phyloP scores from a whole-genome alignment of 2,329 filamentous ascomycete genomes.

The Penicillium sp. region DNA sequence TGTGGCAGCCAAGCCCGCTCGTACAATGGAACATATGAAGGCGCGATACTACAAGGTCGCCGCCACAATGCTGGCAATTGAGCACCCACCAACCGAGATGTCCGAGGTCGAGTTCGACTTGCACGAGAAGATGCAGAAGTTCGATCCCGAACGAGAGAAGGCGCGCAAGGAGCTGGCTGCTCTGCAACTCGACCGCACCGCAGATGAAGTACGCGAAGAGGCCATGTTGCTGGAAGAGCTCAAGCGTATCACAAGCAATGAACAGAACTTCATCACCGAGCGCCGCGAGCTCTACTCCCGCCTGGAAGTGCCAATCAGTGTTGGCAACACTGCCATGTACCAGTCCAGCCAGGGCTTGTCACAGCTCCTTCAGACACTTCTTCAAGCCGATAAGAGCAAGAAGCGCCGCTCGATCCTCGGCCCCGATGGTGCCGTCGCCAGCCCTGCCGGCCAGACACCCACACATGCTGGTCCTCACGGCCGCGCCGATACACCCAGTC shows the following conservation, averaged over 20 bases:
- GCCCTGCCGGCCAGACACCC: conserved; percentile 52
- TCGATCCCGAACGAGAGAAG: conserved; percentile 73
- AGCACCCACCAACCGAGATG: conserved; percentile 81
- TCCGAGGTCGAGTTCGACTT: conserved; percentile 73
- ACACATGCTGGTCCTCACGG: conserved; percentile 36
- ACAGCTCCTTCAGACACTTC: conserved; percentile 72
- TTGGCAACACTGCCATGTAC: conserved; percentile 66
- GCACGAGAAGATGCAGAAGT: conserved; percentile 81
- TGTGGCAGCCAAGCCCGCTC: conserved; percentile 43
- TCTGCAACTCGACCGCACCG: conserved; percentile 69
- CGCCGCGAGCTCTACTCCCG: conserved; percentile 80
- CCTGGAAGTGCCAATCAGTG: conserved; percentile 74
- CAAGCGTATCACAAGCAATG: conserved; percentile 81
- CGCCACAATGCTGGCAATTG: conserved; percentile 71
- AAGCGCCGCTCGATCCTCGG: conserved; percentile 71
- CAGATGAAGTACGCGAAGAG: conserved; percentile 88
- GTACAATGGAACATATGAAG: conserved; percentile 87
- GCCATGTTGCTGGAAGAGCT: conserved; percentile 83
- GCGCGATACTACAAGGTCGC: conserved; percentile 83
- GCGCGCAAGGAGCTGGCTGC: conserved; percentile 79
- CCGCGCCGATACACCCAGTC: conserved; percentile 36
- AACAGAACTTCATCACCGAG: conserved; percentile 80
- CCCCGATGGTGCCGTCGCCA: conserved; percentile 48
- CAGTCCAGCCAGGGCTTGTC: conserved; percentile 76
- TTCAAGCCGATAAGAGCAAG: conserved; percentile 79